phyloP scores from a whole-genome alignment of 73 alveolate genomes.

The Blepharisma stoltei region DNA sequence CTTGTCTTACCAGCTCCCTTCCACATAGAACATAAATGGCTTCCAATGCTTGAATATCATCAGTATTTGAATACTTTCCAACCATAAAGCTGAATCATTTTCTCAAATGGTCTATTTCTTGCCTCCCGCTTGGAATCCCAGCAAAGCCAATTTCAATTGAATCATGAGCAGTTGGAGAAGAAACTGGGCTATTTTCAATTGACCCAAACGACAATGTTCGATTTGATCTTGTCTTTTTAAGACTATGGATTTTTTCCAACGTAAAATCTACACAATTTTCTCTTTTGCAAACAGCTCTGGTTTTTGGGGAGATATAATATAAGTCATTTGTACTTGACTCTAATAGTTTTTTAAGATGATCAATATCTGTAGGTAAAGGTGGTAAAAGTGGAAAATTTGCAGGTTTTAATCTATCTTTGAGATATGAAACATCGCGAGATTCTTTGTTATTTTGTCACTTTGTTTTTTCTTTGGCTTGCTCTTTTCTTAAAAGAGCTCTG shows the following conservation, averaged over 20 bases:
- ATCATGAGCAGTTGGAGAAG: too few species aligned
- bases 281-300: too few species aligned
- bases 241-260: too few species aligned
- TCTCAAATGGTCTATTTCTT: conserved; percentile 2
- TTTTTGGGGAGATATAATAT: too few species aligned
- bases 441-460: too few species aligned
- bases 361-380: not conserved
- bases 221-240: too few species aligned
- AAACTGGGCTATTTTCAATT: too few species aligned
- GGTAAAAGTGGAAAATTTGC: not conserved
- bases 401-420: not conserved
- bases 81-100: not conserved
- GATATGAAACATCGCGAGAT: conserved; percentile 13
- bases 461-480: too few species aligned
- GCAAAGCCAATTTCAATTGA: not conserved
- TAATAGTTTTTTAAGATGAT: not conserved
- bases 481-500: too few species aligned
- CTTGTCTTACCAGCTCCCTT: conserved; percentile 6
- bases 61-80: not conserved
- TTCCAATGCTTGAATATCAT: not conserved
- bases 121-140: conserved; percentile 3
- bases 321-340: not conserved
- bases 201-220: too few species aligned
- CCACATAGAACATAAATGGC: conserved; percentile 3
- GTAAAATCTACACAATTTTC: too few species aligned